Evolutionary conservation across 441 rosid species (phyloP).

Genomic region (Gossypium aridum): DNA sequence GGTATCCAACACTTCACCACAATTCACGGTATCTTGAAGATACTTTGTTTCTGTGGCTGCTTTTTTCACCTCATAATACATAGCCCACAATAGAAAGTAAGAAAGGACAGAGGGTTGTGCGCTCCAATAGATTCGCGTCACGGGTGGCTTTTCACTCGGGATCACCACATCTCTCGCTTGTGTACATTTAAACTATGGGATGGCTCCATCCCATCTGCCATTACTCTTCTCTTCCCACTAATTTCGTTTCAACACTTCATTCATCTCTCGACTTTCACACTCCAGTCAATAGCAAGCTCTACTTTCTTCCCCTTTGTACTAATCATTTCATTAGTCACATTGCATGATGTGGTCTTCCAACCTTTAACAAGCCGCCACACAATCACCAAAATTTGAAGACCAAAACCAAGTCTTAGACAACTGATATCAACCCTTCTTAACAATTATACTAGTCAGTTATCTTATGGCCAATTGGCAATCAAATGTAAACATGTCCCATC

Average conservation of each 20-base stretch:
- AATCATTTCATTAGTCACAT: neutral
- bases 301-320: no score
- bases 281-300: no score
- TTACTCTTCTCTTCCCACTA: no score
- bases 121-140: slow-evolving; percentile 22
- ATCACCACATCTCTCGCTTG: neutral
- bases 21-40: slow-evolving; percentile 21
- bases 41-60: neutral
- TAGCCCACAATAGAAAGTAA: neutral
- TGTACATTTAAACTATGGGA: neutral
- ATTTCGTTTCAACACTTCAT: no score
- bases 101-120: neutral
- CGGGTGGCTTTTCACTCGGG: neutral
- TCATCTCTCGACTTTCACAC: no score
- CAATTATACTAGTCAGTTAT: neutral
- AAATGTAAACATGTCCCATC: neutral
- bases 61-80: neutral
- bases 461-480: neutral
- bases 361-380: neutral
- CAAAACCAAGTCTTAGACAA: neutral
- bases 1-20: neutral
- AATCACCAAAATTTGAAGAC: neutral
- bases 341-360: neutral
- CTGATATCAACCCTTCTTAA: neutral
- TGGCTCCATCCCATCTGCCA: no score